phyloP scores from a whole-genome alignment of 2,329 filamentous ascomycete genomes.

The Colletotrichum cereale region DNA sequence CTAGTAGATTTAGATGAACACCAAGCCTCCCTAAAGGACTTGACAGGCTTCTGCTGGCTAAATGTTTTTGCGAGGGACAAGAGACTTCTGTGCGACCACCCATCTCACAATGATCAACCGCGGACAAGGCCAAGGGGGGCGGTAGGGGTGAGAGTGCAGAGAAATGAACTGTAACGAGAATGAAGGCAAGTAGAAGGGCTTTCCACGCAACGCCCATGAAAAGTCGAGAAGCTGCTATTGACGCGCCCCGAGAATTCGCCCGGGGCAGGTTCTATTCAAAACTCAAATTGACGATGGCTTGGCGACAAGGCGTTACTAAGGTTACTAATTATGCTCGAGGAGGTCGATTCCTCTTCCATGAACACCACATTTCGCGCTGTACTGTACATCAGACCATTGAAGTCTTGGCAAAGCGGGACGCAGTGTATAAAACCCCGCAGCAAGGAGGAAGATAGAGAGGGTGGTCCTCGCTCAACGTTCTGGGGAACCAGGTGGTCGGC shows the following conservation, averaged over 20 bases:
- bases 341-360: neutral
- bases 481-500: slow-evolving; percentile 5
- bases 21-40: neutral
- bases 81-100: slow-evolving; percentile 15
- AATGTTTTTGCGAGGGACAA: neutral
- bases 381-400: neutral
- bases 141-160: slow-evolving; percentile 13
- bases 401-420: neutral
- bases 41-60: slow-evolving; percentile 11
- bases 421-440: neutral
- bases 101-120: slow-evolving; percentile 28
- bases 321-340: neutral
- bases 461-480: neutral
- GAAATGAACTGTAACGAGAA: slow-evolving; percentile 28
- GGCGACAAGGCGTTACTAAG: slow-evolving; percentile 15
- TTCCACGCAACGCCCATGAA: neutral
- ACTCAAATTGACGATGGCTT: slow-evolving; percentile 29
- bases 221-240: neutral
- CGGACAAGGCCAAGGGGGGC: slow-evolving; percentile 19
- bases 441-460: neutral
- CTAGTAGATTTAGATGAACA: slow-evolving; percentile 13
- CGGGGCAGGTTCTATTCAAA: slow-evolving; percentile 22
- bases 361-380: slow-evolving; percentile 2
- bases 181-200: neutral
- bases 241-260: slow-evolving; percentile 5